Evolutionary conservation across 2,329 filamentous ascomycete genomes (phyloP).

Genomic region (Monilinia aucupariae): DNA sequence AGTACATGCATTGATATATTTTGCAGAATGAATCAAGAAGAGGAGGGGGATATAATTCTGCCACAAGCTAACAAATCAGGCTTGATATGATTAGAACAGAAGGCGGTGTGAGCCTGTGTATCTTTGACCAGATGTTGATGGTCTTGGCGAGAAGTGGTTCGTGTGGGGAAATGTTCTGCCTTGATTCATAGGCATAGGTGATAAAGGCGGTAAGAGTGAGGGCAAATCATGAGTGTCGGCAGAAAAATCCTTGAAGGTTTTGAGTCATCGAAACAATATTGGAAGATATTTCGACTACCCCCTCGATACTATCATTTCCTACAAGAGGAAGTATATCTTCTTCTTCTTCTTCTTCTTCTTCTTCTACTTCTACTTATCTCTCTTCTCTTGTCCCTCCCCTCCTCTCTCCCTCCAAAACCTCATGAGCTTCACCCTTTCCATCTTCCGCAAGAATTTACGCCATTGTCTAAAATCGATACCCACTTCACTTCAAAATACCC

Average conservation of each 20-base stretch:
- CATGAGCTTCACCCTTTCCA: conserved; percentile 8
- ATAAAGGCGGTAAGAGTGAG: neutral
- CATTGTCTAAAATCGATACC: conserved; percentile 10
- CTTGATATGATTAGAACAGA: neutral
- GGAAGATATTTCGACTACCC: neutral
- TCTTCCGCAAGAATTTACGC: neutral
- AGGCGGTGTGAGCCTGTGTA: too few relatives aligned
- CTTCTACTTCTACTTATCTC: neutral
- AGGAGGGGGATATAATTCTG: neutral
- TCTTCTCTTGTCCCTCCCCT: neutral
- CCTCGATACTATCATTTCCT: neutral
- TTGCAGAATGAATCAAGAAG: neutral
- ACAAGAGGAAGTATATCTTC: neutral
- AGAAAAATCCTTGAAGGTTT: conserved; percentile 8
- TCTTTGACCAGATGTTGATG: too few relatives aligned
- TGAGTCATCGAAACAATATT: neutral
- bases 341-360: neutral
- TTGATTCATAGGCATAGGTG: neutral
- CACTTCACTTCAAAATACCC: conserved; percentile 14
- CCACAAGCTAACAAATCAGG: neutral
- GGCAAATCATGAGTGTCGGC: neutral
- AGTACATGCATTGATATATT: neutral
- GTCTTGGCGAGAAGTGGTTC: too few relatives aligned
- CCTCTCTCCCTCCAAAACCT: neutral
- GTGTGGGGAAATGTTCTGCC: neutral